A percentile compares a stretch with the other conserved stretches of the same genome.
These are phyloP conservation scores for Jasminum sambac DNA, from an alignment of 257 asterid genomes.

Conservation along the genomic window DNA sequence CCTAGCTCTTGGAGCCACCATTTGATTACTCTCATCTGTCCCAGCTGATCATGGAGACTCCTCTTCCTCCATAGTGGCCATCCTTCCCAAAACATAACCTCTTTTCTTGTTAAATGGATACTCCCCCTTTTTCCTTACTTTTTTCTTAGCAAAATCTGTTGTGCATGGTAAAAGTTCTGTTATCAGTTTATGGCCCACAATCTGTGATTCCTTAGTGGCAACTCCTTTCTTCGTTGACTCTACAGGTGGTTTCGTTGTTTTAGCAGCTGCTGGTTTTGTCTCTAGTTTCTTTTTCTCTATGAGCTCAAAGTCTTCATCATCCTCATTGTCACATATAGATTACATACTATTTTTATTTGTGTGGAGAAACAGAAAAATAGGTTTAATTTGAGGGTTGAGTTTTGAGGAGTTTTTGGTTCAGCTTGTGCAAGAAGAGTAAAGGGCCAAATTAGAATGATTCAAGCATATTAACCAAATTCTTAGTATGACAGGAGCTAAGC, in stretches of 20 bases:
- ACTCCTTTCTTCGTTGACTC: slow-evolving; percentile 64
- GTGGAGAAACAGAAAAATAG: too few species aligned
- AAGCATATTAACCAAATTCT: too few species aligned
- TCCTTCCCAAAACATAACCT: slow-evolving; percentile 57
- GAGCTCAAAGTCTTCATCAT: slow-evolving; percentile 45
- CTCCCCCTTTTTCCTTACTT: slow-evolving; percentile 76
- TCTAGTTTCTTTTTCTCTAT: slow-evolving; percentile 53
- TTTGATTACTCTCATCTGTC: slow-evolving; percentile 29
- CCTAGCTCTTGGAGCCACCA: slow-evolving; percentile 46
- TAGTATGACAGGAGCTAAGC: too few species aligned
- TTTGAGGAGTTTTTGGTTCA: too few species aligned
- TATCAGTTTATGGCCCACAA: slow-evolving; percentile 65
- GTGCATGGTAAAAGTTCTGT: slow-evolving; percentile 64
- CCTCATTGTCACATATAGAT: slow-evolving; percentile 45
- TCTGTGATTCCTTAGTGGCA: slow-evolving; percentile 41
- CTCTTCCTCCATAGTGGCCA: slow-evolving; percentile 31
- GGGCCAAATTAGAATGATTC: too few species aligned
- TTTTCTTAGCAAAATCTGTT: slow-evolving; percentile 67
- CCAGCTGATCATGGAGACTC: slow-evolving; percentile 40
- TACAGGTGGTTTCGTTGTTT: slow-evolving; percentile 51
- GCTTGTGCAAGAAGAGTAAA: too few species aligned
- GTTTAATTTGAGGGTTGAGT: too few species aligned
- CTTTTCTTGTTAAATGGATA: slow-evolving; percentile 97
- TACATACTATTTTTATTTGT: too few species aligned
- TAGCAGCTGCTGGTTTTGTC: slow-evolving; percentile 45